Evolutionary conservation across 768 basidiomycete genomes (phyloP), one percentile per base, ranked within the genome.

Genomic region (Nidularia pulvinata): DNA sequence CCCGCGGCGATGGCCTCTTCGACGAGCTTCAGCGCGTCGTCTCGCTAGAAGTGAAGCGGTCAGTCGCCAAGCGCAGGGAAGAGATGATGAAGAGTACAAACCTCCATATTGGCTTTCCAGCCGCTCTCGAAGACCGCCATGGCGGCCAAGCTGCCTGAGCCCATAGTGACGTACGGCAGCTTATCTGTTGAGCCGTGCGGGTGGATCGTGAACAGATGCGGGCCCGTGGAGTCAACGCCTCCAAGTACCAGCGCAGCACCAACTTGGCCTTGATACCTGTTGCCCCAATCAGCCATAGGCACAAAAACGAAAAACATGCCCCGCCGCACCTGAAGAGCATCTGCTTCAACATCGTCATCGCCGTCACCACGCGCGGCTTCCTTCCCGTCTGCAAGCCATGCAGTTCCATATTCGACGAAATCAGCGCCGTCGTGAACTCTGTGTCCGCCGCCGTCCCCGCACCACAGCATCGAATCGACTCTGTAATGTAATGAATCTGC

Each of bases 361-460:
- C 97, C 0, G 97, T 97, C 49, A 96, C 93, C 16, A 99, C 94
- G 55, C 88, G 82, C 4, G 96, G 94, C 69, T 92, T 93, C 54
- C 96, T 76, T 22, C 95, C 95, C 33, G 92, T 95, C 14, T 91
- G 89, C 33, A 98, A 81, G 1, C 86, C 82, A 65, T 98, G 96
- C 11, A 99, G 79, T 69, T 95, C 93, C 71, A 99, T 92, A 72
- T 97, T 97, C 39, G 93, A 95, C 1, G 93, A 93, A 66, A 99
- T 98, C 65, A 95, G 82, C 11, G 93, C 93, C 46, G 97, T 98
- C 34, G 86, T 88, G 64, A 94, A 95, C 68, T 96, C 94, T 0
- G 96, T 98, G 66, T 99, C 97, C 6, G 97, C 97, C n/a, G 96
- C 97, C 1, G 97, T 98, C 56, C 97, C 97, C 1, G 97, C 97